Conservation (phyloP, 257 asterid species). For the Haberlea rhodopensis region DNA sequence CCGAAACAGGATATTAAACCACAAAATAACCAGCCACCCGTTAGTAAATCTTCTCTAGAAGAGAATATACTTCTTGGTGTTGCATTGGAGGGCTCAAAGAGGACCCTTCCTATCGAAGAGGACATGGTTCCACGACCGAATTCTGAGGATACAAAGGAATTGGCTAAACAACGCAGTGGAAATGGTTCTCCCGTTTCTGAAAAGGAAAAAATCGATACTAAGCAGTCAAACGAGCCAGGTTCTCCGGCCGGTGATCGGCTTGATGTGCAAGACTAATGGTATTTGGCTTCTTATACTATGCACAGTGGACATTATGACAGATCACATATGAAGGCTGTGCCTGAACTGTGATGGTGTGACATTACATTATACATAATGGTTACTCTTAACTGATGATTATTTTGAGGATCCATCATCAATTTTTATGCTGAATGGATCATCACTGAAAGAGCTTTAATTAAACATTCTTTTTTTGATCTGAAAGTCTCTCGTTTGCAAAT, state of each 20-base stretch:
- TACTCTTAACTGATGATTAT: not conserved
- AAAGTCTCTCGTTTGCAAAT: too few relatives aligned
- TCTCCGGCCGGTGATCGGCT: slow-evolving; percentile 38
- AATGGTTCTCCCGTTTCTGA: slow-evolving; percentile 39
- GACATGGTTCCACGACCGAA: slow-evolving; percentile 33
- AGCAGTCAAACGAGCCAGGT: slow-evolving; percentile 31
- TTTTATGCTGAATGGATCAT: not conserved
- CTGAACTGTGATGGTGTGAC: not conserved
- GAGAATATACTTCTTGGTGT: slow-evolving; percentile 96
- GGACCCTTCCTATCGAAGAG: slow-evolving; percentile 94
- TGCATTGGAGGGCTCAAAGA: slow-evolving; percentile 93
- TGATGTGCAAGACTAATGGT: slow-evolving; percentile 39
- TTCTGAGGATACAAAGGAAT: slow-evolving; percentile 51
- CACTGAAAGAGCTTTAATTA: not conserved
- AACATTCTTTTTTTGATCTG: too few relatives aligned
- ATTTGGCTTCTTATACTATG: not conserved
- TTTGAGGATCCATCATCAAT: not conserved
- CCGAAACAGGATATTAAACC: slow-evolving; percentile 49
- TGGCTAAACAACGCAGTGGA: slow-evolving; percentile 55
- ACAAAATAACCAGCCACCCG: slow-evolving; percentile 35
- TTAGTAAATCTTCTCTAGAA: slow-evolving; percentile 61
- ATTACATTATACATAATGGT: not conserved
- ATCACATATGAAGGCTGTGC: not conserved
- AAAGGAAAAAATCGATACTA: slow-evolving; percentile 48
- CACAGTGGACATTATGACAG: not conserved